Base-by-base conservation (phyloP, 345 rosid genomes). In the Microcos paniculata region DNA sequence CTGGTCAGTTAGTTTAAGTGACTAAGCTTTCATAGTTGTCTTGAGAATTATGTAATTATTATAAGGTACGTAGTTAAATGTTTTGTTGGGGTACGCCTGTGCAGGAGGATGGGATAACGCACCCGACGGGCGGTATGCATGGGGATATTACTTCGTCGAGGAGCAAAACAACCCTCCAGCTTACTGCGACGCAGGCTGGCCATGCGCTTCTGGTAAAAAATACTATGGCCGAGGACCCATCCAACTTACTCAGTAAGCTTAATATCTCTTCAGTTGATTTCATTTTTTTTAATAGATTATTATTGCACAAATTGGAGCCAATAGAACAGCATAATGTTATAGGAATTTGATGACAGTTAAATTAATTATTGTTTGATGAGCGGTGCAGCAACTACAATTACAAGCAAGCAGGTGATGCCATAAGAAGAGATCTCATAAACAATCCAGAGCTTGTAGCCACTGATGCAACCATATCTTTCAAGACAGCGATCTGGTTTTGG, bases 201-300 rank as follows among this genome's bases (percentile, higher is more conserved):
- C 92, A 5, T 91, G 96, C 68, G 86, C 91, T 59, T 14, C 82
- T 6, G 91, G 87, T 14, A 79, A 77, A 79, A 79, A 83, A 30
- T 91, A 89, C 65, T 91, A 81, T 35, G 93, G 93, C 72, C 78
- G 91, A 62, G 93, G 96, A 23, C 91, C 96, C 1, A 85, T 91
- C 57, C 93, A 89, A 56, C 83, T 91, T 15, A 15, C 95, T 1
- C 84, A 88, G 90, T 81, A 78, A 75, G 45, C 30, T 4, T 10
- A 40, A 42, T 21, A 35, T 35, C 40, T 35, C 0, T 35, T 53
- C 12, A 3, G 3, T 55, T 21, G 21, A n/a, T 55, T 55, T n/a
- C 8, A 16, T 49, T 18, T 49, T 49, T n/a, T n/a, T n/a, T n/a
- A n/a, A n/a, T n/a, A n/a, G n/a, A n/a, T n/a, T n/a, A 35, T 35